Base-by-base conservation (phyloP, 805 yeast genomes). In the Myxozyma vanderwaltii region DNA sequence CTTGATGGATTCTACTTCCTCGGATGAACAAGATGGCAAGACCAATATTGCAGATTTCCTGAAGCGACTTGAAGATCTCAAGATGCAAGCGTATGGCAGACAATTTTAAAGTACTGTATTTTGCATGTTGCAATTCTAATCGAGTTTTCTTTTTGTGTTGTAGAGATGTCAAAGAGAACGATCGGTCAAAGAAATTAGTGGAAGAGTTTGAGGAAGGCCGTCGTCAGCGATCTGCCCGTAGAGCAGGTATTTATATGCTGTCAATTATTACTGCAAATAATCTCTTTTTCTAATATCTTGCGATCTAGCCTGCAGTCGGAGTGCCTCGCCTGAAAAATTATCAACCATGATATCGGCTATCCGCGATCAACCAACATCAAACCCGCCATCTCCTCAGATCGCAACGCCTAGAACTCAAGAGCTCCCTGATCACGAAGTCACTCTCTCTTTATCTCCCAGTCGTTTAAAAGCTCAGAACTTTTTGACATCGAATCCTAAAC, bases 121-220 rank as follows among this genome's bases (percentile, higher is more conserved):
- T 2, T 17, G 44, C 15, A 15, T 2, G 4, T n/a, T 6, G 10
- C 2, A 7, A 21, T 40, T n/a, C 45, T 27, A 21, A 12, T 12
- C 39, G n/a, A n/a, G n/a, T n/a, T n/a, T n/a, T 13, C 4, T 4
- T 13, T 21, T 27, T 23, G 36, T 23, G 13, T 0, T 33, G 7
- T 24, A 51, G 60, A 4, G 46, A 48, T 40, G 21, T 36, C 12
- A 56, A 48, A 15, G 56, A 53, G 13, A n/a, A 44, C 19, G 57
- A 47, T 12, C 46, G 64, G 13, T 39, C 59, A 13, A 29, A 29
- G 40, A 27, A 44, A 24, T 35, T 61, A 17, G 64, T 58, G 40
- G 46, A 53, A 36, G 64, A 61, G 40, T 58, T 61, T n/a, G 64
- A 53, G 17, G 63, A 57, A 39, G 56, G 59, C 1, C 47, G 52